These are phyloP conservation scores for Trichoderma gamsii DNA, from an alignment of 495 filamentous ascomycete genomes.

Conservation along the genomic window DNA sequence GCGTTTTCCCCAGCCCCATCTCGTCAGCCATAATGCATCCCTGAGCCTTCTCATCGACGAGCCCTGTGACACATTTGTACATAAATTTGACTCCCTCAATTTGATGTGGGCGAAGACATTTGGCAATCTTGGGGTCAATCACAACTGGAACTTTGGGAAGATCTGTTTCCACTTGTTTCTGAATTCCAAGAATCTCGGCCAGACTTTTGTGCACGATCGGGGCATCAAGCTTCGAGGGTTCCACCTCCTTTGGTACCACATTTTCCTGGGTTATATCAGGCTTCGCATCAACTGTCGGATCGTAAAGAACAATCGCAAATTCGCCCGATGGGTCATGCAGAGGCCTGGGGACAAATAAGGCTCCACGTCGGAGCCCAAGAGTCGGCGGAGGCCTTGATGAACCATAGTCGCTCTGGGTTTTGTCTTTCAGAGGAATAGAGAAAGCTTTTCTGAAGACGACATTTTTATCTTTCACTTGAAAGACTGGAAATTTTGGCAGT, in stretches of 20 bases:
- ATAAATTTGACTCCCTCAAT: slow-evolving; percentile 98
- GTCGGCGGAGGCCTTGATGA: slow-evolving; percentile 74
- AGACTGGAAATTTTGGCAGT: slow-evolving; percentile 72
- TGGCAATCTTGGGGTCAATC: slow-evolving; percentile 86
- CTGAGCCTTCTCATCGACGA: slow-evolving; percentile 90
- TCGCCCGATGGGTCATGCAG: slow-evolving; percentile 94
- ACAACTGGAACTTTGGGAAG: slow-evolving; percentile 91
- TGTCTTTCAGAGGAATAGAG: slow-evolving; percentile 78
- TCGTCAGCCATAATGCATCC: slow-evolving; percentile 99
- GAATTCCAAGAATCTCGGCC: slow-evolving; percentile 91
- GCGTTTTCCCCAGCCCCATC: slow-evolving; percentile 96
- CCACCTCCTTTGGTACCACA: slow-evolving; percentile 35
- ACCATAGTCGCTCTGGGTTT: slow-evolving; percentile 63
- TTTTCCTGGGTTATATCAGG: slow-evolving; percentile 30
- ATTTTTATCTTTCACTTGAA: slow-evolving; percentile 83
- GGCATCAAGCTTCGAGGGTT: slow-evolving; percentile 59
- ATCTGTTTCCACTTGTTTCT: slow-evolving; percentile 75
- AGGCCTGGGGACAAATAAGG: slow-evolving; percentile 80
- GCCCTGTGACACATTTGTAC: slow-evolving; percentile 85
- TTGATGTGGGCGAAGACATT: slow-evolving; percentile 93
- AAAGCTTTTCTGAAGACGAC: slow-evolving; percentile 77
- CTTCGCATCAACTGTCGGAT: slow-evolving; percentile 79
- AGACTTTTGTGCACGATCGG: slow-evolving; percentile 88
- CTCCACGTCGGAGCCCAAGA: slow-evolving; percentile 76
- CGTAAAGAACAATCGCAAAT: slow-evolving; percentile 92